Evolutionary conservation across 352 stramenopile species (phyloP), one percentile per base, ranked within the genome.

Genomic region (Pythium diclinum): DNA sequence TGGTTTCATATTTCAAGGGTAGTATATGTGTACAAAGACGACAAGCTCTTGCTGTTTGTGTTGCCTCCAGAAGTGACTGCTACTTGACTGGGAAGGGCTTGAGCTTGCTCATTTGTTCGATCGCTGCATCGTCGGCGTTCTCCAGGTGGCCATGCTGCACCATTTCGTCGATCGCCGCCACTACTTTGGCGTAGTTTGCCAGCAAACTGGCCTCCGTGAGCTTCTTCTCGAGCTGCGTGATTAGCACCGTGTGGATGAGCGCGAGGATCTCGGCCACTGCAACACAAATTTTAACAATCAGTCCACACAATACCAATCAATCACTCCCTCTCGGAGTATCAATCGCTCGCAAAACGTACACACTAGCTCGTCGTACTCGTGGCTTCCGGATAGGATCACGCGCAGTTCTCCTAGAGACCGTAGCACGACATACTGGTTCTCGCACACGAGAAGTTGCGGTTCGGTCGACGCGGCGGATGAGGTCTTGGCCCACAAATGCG

Each of bases 361-460:
- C 16, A 89, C 78, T 40, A 91, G 78, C 38, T 91, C 83, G 53
- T 91, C 83, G 61, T 91, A 89, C 49, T 89, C 83, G 21, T 74
- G 66, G 32, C 63, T 87, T 21, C 83, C 83, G 9, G 76, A 79
- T 10, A 91, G 74, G 42, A 87, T 78, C 49, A 86, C 72, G 16
- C 79, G 73, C 13, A 91, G 69, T 56, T 91, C 83, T 4, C 83
- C 81, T 13, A 88, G 40, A 30, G 80, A 72, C 6, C 77, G 81
- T 28, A 82, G 58, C 19, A 91, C 77, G 52, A 91, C 83, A 10
- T 73, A 88, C 46, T 89, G 78, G 17, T 72, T 74, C 33, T 85
- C 71, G 48, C 77, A 87, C 16, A 84, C 68, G 16, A 87, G 63
- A 13, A 89, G 49, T 63, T 89, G 44, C 3, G 44, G 74, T 46